These are phyloP conservation scores for Gossypium longicalyx DNA, from an alignment of 345 rosid species.

Conservation along the genomic window DNA sequence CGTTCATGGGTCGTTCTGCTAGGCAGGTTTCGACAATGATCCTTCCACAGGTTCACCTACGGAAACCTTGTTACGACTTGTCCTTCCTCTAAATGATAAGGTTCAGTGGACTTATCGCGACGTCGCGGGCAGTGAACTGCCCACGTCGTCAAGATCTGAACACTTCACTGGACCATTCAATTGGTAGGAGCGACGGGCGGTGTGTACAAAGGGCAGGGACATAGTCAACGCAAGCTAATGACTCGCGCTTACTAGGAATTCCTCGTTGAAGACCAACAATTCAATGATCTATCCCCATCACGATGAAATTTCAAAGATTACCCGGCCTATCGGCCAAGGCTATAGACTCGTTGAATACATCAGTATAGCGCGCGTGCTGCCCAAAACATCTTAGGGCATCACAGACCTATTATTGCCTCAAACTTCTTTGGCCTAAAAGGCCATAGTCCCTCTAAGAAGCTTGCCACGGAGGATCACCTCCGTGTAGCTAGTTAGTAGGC, in stretches of 20 bases:
- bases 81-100: too few relatives aligned
- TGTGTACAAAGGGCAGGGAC: too few relatives aligned
- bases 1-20: too few relatives aligned
- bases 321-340: conserved; percentile 32
- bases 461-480: conserved; percentile 17
- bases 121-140: too few relatives aligned
- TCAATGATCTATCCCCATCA: conserved; percentile 31
- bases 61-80: too few relatives aligned
- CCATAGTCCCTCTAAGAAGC: conserved; percentile 16
- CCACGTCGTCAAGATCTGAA: rapidly evolving
- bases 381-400: conserved; percentile 46
- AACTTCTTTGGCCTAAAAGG: conserved; percentile 37
- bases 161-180: too few relatives aligned
- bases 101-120: too few relatives aligned
- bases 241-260: conserved; percentile 16
- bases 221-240: too few relatives aligned
- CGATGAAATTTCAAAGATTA: conserved; percentile 25
- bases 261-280: conserved; percentile 30
- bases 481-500: conserved; percentile 17
- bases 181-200: too few relatives aligned
- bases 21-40: too few relatives aligned
- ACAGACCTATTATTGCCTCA: conserved; percentile 39
- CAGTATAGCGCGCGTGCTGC: conserved; percentile 34
- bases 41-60: too few relatives aligned
- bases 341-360: conserved; percentile 37